A percentile compares a stretch with the other conserved stretches of the same genome.
These are phyloP conservation scores for Sungouiozyma ichnusensis DNA, from an alignment of 805 yeast species.

Conservation along the genomic window DNA sequence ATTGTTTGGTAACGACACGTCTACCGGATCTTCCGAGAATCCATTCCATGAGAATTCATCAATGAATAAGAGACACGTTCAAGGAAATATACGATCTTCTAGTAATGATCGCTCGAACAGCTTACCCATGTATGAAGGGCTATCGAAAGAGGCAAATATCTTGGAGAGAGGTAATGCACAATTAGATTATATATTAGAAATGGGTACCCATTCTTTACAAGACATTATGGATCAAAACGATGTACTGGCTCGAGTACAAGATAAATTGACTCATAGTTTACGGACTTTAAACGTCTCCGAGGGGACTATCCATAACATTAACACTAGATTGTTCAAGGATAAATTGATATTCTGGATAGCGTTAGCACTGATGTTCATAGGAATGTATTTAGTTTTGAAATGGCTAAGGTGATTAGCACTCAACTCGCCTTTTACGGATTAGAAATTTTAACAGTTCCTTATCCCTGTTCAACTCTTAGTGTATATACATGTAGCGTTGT, in stretches of 20 bases:
- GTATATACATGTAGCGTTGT: constrained; percentile 49
- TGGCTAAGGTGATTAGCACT: constrained; percentile 41
- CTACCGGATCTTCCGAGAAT: constrained; percentile 8
- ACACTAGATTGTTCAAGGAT: constrained; percentile 75
- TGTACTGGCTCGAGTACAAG: constrained; percentile 50
- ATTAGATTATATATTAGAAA: constrained; percentile 79
- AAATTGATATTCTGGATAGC: constrained; percentile 80
- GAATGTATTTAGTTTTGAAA: constrained; percentile 55
- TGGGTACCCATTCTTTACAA: constrained; percentile 78
- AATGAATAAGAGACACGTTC: constrained; percentile 27
- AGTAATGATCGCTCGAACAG: neutral
- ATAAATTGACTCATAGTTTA: constrained; percentile 53
- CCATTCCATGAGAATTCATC: constrained; percentile 19
- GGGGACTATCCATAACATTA: constrained; percentile 70
- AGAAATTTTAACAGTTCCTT: no score
- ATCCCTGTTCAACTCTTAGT: neutral
- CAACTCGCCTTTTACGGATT: neutral
- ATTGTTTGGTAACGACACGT: constrained; percentile 10
- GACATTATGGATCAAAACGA: constrained; percentile 81
- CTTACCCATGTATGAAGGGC: constrained; percentile 43
- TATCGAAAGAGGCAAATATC: constrained; percentile 55
- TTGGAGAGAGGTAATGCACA: constrained; percentile 65
- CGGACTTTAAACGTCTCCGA: constrained; percentile 79
- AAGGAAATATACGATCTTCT: neutral
- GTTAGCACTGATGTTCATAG: constrained; percentile 46